These are phyloP conservation scores for Turnera subulata DNA, from an alignment of 345 rosid genomes.

Conservation along the genomic window DNA sequence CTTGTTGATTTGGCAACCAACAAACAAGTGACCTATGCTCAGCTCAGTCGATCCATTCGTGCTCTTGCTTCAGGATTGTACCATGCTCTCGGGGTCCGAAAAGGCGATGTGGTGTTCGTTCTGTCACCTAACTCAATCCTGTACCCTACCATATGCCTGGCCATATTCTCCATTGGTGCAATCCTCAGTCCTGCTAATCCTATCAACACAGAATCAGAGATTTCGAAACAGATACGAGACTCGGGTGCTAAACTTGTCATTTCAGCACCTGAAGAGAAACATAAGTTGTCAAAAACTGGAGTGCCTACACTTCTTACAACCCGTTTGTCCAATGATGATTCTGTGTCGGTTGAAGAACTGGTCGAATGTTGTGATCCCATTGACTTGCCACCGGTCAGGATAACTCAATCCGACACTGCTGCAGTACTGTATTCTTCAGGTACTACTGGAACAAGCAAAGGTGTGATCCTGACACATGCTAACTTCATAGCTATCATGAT, in stretches of 20 bases:
- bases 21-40: constrained; percentile 30
- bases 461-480: constrained; percentile 49
- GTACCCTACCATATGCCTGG: constrained; percentile 47
- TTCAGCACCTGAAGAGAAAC: constrained; percentile 43
- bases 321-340: constrained; percentile 7
- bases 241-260: constrained; percentile 49
- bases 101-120: constrained; percentile 54
- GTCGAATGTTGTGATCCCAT: constrained; percentile 36
- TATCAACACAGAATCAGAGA: constrained; percentile 43
- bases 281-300: constrained; percentile 31
- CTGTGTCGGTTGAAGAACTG: constrained; percentile 39
- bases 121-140: constrained; percentile 53
- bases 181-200: constrained; percentile 55
- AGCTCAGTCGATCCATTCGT: constrained; percentile 38
- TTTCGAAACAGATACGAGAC: constrained; percentile 44
- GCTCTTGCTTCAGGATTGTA: constrained; percentile 44
- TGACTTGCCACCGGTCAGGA: constrained; percentile 14
- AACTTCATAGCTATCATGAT: constrained; percentile 42
- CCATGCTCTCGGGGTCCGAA: constrained; percentile 39
- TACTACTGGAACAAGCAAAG: constrained; percentile 62
- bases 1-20: constrained; percentile 38
- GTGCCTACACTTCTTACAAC: constrained; percentile 33
- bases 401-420: constrained; percentile 46
- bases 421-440: constrained; percentile 67
- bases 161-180: constrained; percentile 51